phyloP scores from a whole-genome alignment of 2,329 filamentous ascomycete species.

The Penicillium sp. region DNA sequence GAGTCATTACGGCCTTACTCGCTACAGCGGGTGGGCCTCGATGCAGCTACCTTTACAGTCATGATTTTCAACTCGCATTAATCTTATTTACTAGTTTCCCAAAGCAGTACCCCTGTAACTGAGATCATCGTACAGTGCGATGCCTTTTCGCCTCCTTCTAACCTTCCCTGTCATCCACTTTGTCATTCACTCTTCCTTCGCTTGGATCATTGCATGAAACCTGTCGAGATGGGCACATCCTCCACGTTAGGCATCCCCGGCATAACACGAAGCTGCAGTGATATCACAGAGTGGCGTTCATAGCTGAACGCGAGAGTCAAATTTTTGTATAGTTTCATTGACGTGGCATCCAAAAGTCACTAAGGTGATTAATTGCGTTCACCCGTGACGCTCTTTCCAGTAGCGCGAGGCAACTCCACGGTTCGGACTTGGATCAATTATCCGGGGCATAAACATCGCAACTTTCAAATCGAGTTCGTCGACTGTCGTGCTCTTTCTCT shows the following conservation, averaged over 20 bases:
- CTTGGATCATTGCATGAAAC: slow-evolving; percentile 8
- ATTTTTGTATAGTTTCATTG: slow-evolving; percentile 18
- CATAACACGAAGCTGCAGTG: slow-evolving; percentile 22
- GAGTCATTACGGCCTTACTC: slow-evolving; percentile 3
- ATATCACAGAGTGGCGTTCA: slow-evolving; percentile 22
- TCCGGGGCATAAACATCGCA: not conserved
- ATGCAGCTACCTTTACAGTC: slow-evolving; percentile 2
- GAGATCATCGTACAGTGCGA: not conserved
- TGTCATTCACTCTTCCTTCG: slow-evolving; percentile 5
- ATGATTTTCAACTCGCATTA: slow-evolving; percentile 1
- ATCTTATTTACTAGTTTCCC: not conserved
- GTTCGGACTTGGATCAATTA: not conserved
- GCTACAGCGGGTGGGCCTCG: not conserved
- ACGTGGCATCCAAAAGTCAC: slow-evolving; percentile 23
- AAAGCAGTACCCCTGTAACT: slow-evolving; percentile 6
- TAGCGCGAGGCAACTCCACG: slow-evolving; percentile 6
- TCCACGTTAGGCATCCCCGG: slow-evolving; percentile 2
- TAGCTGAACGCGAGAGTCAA: slow-evolving; percentile 7
- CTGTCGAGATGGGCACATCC: slow-evolving; percentile 5
- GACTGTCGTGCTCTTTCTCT: not conserved
- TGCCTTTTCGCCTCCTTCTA: not conserved
- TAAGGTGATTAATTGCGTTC: not conserved
- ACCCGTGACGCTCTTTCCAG: not conserved
- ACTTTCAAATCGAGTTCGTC: not conserved
- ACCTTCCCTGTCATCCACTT: not conserved